Conservation (phyloP, 108 stramenopile species). For the Skeletonema menzelii region DNA sequence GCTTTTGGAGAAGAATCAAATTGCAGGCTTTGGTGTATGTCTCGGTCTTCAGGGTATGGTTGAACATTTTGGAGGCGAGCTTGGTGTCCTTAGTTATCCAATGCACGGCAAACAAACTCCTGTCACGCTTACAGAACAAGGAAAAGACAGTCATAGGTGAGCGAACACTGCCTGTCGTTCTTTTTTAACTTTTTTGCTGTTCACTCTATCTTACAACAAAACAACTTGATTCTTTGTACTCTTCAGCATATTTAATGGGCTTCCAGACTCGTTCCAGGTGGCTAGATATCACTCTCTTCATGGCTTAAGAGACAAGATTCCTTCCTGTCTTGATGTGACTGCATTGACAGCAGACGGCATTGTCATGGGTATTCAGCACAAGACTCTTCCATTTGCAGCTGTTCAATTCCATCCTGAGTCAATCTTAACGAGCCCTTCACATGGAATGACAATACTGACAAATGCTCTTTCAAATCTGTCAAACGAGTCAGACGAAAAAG, state of each 20-base stretch:
- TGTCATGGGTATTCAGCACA: conserved; percentile 97
- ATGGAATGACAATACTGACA: conserved; percentile 83
- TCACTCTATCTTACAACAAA: neutral
- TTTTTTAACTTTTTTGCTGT: neutral
- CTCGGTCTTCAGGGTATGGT: conserved; percentile 98
- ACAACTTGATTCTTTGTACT: neutral
- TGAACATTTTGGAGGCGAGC: conserved; percentile 94
- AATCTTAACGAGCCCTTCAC: conserved; percentile 87
- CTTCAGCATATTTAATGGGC: conserved; percentile 83
- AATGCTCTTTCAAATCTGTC: conserved; percentile 66
- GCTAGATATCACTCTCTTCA: conserved; percentile 97
- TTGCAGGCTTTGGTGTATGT: conserved; percentile 97
- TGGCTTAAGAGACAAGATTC: conserved; percentile 81
- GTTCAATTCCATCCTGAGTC: conserved; percentile 99
- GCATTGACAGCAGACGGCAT: conserved; percentile 93
- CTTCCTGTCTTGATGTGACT: conserved; percentile 81
- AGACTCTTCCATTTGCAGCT: conserved; percentile 92
- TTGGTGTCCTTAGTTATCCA: conserved; percentile 92
- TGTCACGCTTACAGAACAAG: conserved; percentile 69
- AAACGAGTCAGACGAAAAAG: conserved; percentile 5
- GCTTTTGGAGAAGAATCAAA: conserved; percentile 71
- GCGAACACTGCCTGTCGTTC: conserved; percentile 9
- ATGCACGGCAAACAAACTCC: conserved; percentile 97
- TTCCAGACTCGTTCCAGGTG: conserved; percentile 91
- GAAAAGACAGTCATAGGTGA: conserved; percentile 57